Conservation (phyloP, 2,329 filamentous ascomycete genomes). For the Microdochium paspali region DNA sequence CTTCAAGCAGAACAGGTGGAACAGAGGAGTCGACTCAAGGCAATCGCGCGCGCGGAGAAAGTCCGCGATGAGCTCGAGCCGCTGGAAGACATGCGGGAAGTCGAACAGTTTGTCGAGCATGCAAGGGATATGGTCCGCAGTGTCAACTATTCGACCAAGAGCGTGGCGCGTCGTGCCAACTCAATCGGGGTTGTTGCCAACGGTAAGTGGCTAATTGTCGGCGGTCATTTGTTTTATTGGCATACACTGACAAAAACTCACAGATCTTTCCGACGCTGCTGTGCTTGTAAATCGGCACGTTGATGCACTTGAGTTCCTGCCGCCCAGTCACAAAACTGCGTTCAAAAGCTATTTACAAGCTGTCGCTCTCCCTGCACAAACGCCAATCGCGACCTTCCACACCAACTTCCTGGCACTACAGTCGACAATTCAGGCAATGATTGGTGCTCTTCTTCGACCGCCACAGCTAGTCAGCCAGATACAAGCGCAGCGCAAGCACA, state of each 20-base stretch:
- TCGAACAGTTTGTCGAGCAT: slow-evolving; percentile 87
- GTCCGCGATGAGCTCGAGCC: slow-evolving; percentile 85
- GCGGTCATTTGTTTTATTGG: background rate
- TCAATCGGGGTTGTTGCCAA: slow-evolving; percentile 55
- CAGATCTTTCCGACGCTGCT: slow-evolving; percentile 61
- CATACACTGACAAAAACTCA: slow-evolving; percentile 15
- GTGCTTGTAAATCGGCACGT: slow-evolving; percentile 42
- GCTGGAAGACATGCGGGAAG: slow-evolving; percentile 72
- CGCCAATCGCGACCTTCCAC: slow-evolving; percentile 65
- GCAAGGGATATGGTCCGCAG: slow-evolving; percentile 82
- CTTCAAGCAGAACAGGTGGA: slow-evolving; percentile 85
- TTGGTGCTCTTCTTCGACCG: slow-evolving; percentile 70
- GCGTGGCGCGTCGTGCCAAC: slow-evolving; percentile 71
- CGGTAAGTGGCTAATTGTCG: slow-evolving; percentile 34
- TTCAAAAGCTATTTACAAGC: slow-evolving; percentile 63
- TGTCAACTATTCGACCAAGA: slow-evolving; percentile 75
- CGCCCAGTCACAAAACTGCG: slow-evolving; percentile 56
- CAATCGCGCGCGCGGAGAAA: slow-evolving; percentile 71
- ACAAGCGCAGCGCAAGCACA: slow-evolving; percentile 59
- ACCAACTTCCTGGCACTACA: slow-evolving; percentile 71
- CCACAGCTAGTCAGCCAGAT: slow-evolving; percentile 71
- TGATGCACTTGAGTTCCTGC: slow-evolving; percentile 56
- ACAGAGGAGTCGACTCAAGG: slow-evolving; percentile 78
- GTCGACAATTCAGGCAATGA: slow-evolving; percentile 72
- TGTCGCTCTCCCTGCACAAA: slow-evolving; percentile 58